Base-by-base conservation (phyloP, 2,329 filamentous ascomycete genomes). In the Arthrobotrys iridis region DNA sequence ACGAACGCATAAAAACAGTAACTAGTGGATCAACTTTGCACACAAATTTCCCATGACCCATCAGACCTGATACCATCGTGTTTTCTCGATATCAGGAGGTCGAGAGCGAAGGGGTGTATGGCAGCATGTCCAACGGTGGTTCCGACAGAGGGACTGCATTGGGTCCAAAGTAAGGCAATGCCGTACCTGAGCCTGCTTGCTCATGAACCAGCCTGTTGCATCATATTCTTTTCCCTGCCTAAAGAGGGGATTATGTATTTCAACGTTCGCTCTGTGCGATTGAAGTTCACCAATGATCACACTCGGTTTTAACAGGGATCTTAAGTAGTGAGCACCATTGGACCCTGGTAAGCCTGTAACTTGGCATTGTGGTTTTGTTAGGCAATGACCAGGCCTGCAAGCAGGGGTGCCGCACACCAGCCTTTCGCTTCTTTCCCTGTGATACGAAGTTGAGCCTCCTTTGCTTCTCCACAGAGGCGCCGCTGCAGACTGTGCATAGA, bases 231-330 rank as follows among this genome's bases (percentile, higher is more conserved):
- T 37, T 41, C 55, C 62, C 37, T 48, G 70, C 46, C 70, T 50
- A 52, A 59, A 20, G 48, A 20, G 46, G 28, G 41, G 60, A 24
- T 43, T 15, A 46, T 43, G 41, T 50, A 59, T 58, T 46, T 55
- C 40, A 74, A 74, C 70, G 70, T 74, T 74, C 70, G 70, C 70
- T 63, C 70, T 74, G 55, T 63, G 70, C 70, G 70, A 74, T 46
- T 35, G 24, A 26, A 33, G 41, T 20, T 52, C 35, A 46, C 57
- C 43, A 52, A 65, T 67, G 18, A 67, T 58, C 62, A 35, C 43
- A 10, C 60, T n/a, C 35, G 45, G 41, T 33, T 57, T 50, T 18
- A 18, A 58, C 68, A 67, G 52, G 63, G 62, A 45, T 58, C 43
- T 43, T 67, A 26, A 15, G 46, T 43, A 35, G 62, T 60, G 62